Conservation (phyloP, 495 filamentous ascomycete species). For the Xylaria flabelliformis region DNA sequence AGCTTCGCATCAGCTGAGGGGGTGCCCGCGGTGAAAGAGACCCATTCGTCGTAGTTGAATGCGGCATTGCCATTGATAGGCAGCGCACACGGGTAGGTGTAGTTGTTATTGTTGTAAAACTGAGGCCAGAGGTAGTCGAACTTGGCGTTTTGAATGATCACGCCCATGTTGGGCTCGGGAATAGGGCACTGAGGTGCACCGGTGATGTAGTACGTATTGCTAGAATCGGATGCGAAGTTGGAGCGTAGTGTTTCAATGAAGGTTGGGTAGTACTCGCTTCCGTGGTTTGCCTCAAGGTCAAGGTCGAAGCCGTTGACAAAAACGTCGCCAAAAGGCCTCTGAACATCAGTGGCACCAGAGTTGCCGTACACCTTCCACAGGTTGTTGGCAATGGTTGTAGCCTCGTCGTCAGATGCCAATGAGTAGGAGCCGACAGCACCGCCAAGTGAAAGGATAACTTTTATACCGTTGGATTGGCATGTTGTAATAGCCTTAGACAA, state of each 20-base stretch:
- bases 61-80: conserved; percentile 41
- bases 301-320: conserved; percentile 65
- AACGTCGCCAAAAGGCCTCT: conserved; percentile 54
- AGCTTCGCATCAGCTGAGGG: conserved; percentile 52
- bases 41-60: conserved; percentile 57
- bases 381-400: conserved; percentile 55
- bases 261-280: conserved; percentile 49
- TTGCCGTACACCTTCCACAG: conserved; percentile 60
- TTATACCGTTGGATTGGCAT: conserved; percentile 56
- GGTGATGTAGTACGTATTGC: conserved; percentile 60
- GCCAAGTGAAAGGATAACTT: conserved; percentile 57
- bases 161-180: conserved; percentile 58
- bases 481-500: conserved; percentile 52
- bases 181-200: conserved; percentile 61
- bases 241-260: conserved; percentile 52
- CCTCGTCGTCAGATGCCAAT: conserved; percentile 49
- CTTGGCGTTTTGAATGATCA: conserved; percentile 49
- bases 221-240: conserved; percentile 44
- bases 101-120: conserved; percentile 41
- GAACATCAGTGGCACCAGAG: conserved; percentile 39
- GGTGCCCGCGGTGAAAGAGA: conserved; percentile 48
- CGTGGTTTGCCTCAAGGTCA: conserved; percentile 51
- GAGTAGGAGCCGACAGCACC: conserved; percentile 47
- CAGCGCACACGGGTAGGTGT: conserved; percentile 39
- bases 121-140: conserved; percentile 36